Percentiles rank a stretch among this genome's conserved stretches.
phyloP scores from a whole-genome alignment of 768 basidiomycete genomes.

The Xanthoconium stramineum region DNA sequence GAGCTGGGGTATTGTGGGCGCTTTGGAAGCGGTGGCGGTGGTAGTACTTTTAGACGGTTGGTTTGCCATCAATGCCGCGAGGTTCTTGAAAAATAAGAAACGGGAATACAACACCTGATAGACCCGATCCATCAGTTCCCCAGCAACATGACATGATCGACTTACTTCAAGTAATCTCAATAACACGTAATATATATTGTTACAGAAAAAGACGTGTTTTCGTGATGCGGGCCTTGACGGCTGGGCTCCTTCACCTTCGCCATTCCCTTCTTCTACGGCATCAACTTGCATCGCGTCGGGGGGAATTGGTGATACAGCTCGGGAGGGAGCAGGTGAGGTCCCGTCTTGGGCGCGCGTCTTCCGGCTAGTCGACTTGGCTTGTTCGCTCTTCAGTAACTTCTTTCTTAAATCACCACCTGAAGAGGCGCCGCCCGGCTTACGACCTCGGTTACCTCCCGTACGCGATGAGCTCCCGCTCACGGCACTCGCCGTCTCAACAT shows the following conservation, averaged over 20 bases:
- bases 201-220: slow-evolving; percentile 75
- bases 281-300: slow-evolving; percentile 41
- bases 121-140: neutral
- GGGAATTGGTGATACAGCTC: slow-evolving; percentile 59
- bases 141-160: neutral
- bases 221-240: slow-evolving; percentile 38
- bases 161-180: slow-evolving; percentile 84
- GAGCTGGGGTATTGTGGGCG: slow-evolving; percentile 28
- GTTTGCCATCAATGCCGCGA: slow-evolving; percentile 48
- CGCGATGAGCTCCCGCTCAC: slow-evolving; percentile 27
- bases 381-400: slow-evolving; percentile 78
- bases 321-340: slow-evolving; percentile 54
- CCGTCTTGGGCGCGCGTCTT: slow-evolving; percentile 56
- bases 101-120: slow-evolving; percentile 78
- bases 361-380: slow-evolving; percentile 65
- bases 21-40: slow-evolving; percentile 18
- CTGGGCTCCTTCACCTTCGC: slow-evolving; percentile 6
- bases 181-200: slow-evolving; percentile 84
- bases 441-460: slow-evolving; percentile 38
- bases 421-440: slow-evolving; percentile 39
- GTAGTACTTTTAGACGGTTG: slow-evolving; percentile 10
- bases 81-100: slow-evolving; percentile 73
- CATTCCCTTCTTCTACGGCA: slow-evolving; percentile 27
- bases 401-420: slow-evolving; percentile 68
- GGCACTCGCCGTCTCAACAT: slow-evolving; percentile 34